Conservation (phyloP, 139 green algal genomes). For the Gonium pectorale region DNA sequence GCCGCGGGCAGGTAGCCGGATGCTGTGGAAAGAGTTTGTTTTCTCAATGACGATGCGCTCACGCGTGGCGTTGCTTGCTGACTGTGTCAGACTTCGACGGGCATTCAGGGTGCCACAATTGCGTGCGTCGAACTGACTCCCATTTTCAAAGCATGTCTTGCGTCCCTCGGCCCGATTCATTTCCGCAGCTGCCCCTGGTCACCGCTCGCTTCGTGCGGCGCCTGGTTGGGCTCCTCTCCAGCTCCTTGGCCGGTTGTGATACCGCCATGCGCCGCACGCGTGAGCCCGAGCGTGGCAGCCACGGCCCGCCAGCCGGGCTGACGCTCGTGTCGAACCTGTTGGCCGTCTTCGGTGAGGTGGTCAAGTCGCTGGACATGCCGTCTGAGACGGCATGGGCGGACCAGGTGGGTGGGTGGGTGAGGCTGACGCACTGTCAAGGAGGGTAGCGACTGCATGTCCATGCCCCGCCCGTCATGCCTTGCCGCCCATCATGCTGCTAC, state of each 20-base stretch:
- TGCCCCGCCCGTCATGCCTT: too few relatives aligned
- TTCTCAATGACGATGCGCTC: too few relatives aligned
- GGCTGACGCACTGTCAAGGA: not conserved
- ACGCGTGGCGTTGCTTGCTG: too few relatives aligned
- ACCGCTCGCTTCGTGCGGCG: constrained; percentile 20
- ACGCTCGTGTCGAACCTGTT: constrained; percentile 6
- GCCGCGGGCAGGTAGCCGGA: too few relatives aligned
- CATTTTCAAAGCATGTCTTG: too few relatives aligned
- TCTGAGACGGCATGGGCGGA: constrained; percentile 19
- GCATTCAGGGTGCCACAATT: too few relatives aligned
- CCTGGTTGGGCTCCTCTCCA: constrained; percentile 10
- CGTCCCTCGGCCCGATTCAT: not conserved
- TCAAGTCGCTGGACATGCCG: constrained; percentile 36
- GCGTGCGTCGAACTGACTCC: too few relatives aligned
- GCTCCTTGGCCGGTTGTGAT: not conserved
- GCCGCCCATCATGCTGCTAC: too few relatives aligned
- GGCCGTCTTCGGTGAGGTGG: constrained; percentile 37
- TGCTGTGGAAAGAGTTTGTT: too few relatives aligned
- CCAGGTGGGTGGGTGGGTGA: constrained; percentile 25
- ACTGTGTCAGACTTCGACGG: too few relatives aligned
- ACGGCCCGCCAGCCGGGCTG: constrained; percentile 17
- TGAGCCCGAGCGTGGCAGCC: constrained; percentile 11
- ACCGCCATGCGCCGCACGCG: constrained; percentile 5
- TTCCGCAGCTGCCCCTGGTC: constrained; percentile 2
- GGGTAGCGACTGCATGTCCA: too few relatives aligned